Evolutionary conservation across 1,284 basidiomycete genomes (phyloP).

Genomic region (Naganishia cerealis): DNA sequence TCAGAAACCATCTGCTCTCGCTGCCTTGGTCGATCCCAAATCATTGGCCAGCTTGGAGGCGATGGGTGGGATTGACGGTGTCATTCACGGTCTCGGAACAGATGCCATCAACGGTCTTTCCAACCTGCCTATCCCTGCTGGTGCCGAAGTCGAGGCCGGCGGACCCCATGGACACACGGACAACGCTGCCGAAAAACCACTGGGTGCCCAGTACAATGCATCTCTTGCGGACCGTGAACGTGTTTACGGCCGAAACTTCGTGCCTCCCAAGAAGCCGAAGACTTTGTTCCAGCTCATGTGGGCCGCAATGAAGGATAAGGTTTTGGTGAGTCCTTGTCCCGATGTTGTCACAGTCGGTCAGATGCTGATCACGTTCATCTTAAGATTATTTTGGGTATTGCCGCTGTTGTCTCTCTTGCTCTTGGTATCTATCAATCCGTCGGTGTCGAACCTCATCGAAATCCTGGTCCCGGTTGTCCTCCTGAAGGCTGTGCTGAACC

Average conservation of each 20-base stretch:
- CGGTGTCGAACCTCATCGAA: constrained; percentile 64
- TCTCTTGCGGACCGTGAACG: constrained; percentile 66
- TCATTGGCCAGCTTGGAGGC: constrained; percentile 64
- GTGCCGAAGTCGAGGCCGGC: constrained; percentile 35
- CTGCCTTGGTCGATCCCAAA: constrained; percentile 80
- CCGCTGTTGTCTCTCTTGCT: constrained; percentile 87
- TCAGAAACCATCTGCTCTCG: constrained; percentile 73
- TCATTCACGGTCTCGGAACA: constrained; percentile 75
- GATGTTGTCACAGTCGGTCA: constrained; percentile 28
- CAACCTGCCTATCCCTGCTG: constrained; percentile 34
- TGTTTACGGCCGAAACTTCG: constrained; percentile 79
- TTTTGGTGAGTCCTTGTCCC: constrained; percentile 65
- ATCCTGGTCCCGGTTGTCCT: constrained; percentile 37
- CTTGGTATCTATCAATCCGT: constrained; percentile 93
- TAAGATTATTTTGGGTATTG: constrained; percentile 82
- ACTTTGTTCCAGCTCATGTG: constrained; percentile 83
- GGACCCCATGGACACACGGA: constrained; percentile 34
- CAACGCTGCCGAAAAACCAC: constrained; percentile 34
- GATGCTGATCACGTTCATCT: constrained; percentile 26
- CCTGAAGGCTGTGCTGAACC: constrained; percentile 58
- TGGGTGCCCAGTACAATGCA: constrained; percentile 60
- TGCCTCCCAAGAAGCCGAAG: constrained; percentile 77
- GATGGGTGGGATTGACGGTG: constrained; percentile 71
- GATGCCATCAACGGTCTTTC: constrained; percentile 61
- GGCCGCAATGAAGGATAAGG: constrained; percentile 92